Evolutionary conservation across 225 moss, liverwort and hornwort species (phyloP), one percentile per base, ranked within the genome.

Genomic region (Physcomitrellopsis africana): DNA sequence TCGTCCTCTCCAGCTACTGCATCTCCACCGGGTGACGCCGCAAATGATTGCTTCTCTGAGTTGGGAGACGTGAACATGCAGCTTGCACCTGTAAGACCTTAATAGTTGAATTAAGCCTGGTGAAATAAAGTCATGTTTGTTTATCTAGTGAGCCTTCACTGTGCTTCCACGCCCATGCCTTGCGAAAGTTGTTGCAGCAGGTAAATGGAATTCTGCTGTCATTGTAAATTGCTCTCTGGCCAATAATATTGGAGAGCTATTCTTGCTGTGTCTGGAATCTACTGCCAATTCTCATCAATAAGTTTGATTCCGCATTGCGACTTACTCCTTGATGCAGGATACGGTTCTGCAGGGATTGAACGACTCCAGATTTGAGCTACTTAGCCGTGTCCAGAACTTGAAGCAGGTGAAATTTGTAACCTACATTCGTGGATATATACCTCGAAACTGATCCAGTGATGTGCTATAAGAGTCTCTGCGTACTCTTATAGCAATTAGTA

Each of bases 341-440:
- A n/a, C 60, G 11, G 68, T 74, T 1, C 7, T 82, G 12, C 69
- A 95, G 79, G 81, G 83, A 41, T 84, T 93, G 76, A 84, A 92
- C 1, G 76, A 89, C 27, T 93, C 89, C 13, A 76, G 86, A 77
- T 81, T 80, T 8, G 81, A 92, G 53, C 77, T 93, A 5, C 37
- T 86, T 5, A 76, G 46, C 0, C 84, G 87, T n/a, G 89, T 93
- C n/a, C 83, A 92, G 70, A 87, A 67, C 41, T 80, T 96, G 5
- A 93, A 93, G 62, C 81, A 90, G 82, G 95, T 91, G 2, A 23
- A 0, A 20, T 0, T 15, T 24, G 2, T 23, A 7, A 26, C 16
- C 4, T 24, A 0, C 16, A 20, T 20, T 15, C 41, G 15, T 46
- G 3, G 19, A 60, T 5, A 9, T 42, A 27, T 3, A 1, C 0